Conservation (phyloP, 768 basidiomycete genomes). For the Tricholoma flavovirens region DNA sequence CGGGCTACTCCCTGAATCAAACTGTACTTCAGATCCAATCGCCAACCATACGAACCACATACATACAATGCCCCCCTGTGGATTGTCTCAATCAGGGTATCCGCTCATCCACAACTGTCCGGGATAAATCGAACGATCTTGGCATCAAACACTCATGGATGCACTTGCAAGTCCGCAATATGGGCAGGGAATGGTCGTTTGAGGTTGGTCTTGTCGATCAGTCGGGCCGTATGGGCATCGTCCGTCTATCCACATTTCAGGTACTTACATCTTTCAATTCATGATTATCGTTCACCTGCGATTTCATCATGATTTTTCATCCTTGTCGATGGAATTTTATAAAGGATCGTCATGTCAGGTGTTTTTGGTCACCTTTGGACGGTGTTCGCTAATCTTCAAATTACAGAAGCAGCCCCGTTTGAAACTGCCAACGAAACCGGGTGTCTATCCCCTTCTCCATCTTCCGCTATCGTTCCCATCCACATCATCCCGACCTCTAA, state of each 20-base stretch:
- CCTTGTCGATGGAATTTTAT: not conserved
- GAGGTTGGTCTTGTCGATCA: conserved; percentile 72
- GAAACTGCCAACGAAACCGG: conserved; percentile 27
- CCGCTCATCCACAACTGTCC: conserved; percentile 4
- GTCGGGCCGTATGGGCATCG: conserved; percentile 47
- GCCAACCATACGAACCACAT: conserved; percentile 63
- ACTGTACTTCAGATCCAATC: conserved; percentile 78
- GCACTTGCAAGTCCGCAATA: conserved; percentile 66
- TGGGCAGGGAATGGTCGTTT: conserved; percentile 67
- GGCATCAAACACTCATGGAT: conserved; percentile 69
- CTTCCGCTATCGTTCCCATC: conserved; percentile 65
- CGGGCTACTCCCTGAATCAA: conserved; percentile 44
- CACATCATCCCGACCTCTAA: conserved; percentile 49
- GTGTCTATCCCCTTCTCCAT: conserved; percentile 54
- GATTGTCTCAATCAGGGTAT: conserved; percentile 4
- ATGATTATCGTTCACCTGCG: not conserved
- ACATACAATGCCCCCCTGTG: conserved; percentile 54
- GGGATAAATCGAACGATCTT: conserved; percentile 27
- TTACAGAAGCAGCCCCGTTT: conserved; percentile 51
- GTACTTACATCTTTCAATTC: conserved; percentile 35
- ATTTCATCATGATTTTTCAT: not conserved
- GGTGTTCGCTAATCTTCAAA: not conserved
- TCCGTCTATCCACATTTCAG: conserved; percentile 79
- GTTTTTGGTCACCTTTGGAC: not conserved
- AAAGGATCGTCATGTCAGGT: not conserved